Conservation (phyloP, 1,284 basidiomycete genomes). For the Cerioporus squamosus region DNA sequence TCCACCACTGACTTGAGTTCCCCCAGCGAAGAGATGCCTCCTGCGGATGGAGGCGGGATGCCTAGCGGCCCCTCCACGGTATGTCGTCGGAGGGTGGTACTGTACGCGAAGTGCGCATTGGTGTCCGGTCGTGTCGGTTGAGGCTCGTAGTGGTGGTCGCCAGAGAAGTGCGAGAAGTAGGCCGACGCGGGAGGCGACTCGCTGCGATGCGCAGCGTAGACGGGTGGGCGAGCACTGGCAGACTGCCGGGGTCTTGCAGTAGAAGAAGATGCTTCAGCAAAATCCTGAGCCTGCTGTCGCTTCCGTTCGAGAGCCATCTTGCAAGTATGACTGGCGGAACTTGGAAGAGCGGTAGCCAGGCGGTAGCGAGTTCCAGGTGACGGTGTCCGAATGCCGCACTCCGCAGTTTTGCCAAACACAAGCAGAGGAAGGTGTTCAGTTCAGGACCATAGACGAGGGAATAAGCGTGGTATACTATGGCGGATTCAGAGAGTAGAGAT, state of each 20-base stretch:
- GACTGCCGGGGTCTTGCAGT: slow-evolving; percentile 5
- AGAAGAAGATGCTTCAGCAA: neutral
- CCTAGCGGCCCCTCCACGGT: slow-evolving; percentile 45
- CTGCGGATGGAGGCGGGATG: slow-evolving; percentile 41
- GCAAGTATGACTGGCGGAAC: no score
- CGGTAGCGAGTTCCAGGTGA: no score
- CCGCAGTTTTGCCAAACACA: no score
- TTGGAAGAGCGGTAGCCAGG: no score
- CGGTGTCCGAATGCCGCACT: no score
- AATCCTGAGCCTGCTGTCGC: neutral
- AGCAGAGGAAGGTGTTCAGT: no score
- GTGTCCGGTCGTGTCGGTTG: slow-evolving; percentile 61
- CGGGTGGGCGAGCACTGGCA: slow-evolving; percentile 7
- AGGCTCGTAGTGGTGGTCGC: slow-evolving; percentile 51
- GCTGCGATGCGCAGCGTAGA: slow-evolving; percentile 35
- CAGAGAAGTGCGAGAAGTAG: slow-evolving; percentile 66
- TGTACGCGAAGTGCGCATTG: slow-evolving; percentile 78
- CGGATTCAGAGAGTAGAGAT: no score
- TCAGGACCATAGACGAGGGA: no score
- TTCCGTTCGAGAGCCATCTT: slow-evolving; percentile 3
- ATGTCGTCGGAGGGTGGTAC: slow-evolving; percentile 78
- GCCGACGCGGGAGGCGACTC: slow-evolving; percentile 77
- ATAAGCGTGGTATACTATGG: no score
- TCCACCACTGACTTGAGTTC: slow-evolving; percentile 30
- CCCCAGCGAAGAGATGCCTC: slow-evolving; percentile 33